A percentile compares a stretch with the other conserved stretches of the same genome.
Evolutionary conservation across 2,329 filamentous ascomycete species (phyloP).

Genomic region (Didymella glomerata): DNA sequence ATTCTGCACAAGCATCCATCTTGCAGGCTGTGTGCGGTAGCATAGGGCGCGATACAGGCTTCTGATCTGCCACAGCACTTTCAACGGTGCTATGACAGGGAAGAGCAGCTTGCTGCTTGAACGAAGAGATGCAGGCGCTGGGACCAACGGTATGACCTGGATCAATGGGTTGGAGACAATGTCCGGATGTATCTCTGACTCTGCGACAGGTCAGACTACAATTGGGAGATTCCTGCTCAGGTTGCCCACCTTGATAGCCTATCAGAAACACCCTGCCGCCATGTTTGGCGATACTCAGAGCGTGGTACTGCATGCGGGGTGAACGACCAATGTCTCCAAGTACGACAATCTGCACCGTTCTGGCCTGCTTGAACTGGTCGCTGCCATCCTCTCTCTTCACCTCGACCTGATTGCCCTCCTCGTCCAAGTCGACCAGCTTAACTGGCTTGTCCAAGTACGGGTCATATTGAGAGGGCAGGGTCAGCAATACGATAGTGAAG

Average conservation of each 20-base stretch:
- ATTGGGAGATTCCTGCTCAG: not conserved
- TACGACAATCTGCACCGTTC: constrained; percentile 81
- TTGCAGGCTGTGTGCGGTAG: constrained; percentile 75
- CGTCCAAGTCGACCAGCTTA: constrained; percentile 28
- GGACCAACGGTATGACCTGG: constrained; percentile 72
- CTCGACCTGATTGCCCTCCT: constrained; percentile 36
- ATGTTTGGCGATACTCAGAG: constrained; percentile 85
- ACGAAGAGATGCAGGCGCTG: constrained; percentile 72
- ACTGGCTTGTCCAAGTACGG: constrained; percentile 46
- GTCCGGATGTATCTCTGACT: constrained; percentile 82
- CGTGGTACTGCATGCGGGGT: constrained; percentile 98
- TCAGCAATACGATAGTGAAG: constrained; percentile 61
- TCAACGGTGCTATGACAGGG: constrained; percentile 78
- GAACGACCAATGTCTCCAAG: constrained; percentile 95
- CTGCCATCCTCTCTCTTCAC: constrained; percentile 34
- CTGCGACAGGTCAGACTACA: constrained; percentile 53
- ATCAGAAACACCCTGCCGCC: constrained; percentile 84
- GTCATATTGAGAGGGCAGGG: constrained; percentile 62
- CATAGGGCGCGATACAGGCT: constrained; percentile 75
- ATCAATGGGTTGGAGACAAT: constrained; percentile 74
- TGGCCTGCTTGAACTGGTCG: constrained; percentile 47
- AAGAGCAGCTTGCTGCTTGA: constrained; percentile 77
- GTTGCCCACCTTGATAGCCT: constrained; percentile 76
- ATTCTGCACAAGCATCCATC: constrained; percentile 92
- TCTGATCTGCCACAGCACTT: constrained; percentile 83